A percentile compares a stretch with the other conserved stretches of the same genome.
Evolutionary conservation across 305 asterid species (phyloP).

Genomic region (Solanum aculeatissimum): DNA sequence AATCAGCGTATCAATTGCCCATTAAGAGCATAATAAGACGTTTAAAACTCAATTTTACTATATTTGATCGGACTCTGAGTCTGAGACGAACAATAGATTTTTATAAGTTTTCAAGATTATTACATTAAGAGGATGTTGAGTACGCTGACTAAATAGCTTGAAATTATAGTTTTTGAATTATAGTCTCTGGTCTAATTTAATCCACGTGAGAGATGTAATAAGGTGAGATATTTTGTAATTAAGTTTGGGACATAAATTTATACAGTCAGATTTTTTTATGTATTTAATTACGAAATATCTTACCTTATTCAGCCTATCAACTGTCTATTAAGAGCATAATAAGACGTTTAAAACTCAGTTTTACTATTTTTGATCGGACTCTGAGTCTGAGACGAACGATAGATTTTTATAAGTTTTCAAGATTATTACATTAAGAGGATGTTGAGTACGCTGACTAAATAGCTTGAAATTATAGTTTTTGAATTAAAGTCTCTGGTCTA

Average conservation of each 20-base stretch:
- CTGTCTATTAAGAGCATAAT: background rate
- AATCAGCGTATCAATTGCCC: no score
- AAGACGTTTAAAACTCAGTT: background rate
- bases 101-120: no score
- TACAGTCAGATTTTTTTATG: background rate
- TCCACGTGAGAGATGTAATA: background rate
- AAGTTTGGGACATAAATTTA: background rate
- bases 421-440: no score
- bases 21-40: no score
- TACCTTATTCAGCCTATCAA: background rate
- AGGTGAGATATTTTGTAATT: background rate
- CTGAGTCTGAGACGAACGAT: no score
- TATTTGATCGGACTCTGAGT: no score
- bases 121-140: background rate
- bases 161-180: background rate
- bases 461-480: no score
- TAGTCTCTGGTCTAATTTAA: background rate
- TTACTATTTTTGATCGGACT: background rate
- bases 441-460: no score
- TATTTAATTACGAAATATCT: background rate
- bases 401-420: no score
- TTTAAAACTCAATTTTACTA: no score
- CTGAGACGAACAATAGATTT: no score
- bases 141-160: background rate
- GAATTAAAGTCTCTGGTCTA: no score